Percentiles rank a stretch among this genome's conserved stretches.
These are phyloP conservation scores for Castanospermum australe DNA, from an alignment of 306 rosid species.

Conservation along the genomic window DNA sequence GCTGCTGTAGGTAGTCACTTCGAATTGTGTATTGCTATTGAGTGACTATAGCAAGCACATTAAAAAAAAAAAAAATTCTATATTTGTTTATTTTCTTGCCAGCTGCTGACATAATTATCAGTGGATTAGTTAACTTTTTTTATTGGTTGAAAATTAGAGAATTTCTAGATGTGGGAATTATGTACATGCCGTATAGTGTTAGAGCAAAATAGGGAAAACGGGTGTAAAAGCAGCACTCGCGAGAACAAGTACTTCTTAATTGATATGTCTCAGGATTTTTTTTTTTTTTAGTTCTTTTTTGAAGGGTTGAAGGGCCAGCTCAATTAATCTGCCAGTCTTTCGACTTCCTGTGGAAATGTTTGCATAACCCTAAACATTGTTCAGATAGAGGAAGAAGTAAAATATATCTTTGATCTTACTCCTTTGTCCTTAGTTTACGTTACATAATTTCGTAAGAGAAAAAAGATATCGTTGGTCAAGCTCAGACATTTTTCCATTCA, in stretches of 20 bases:
- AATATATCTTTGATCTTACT: background rate
- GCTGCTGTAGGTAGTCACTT: slow-evolving; percentile 18
- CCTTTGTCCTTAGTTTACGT: background rate
- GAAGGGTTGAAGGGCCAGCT: too few species aligned
- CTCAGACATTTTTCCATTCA: background rate
- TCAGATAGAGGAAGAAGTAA: background rate
- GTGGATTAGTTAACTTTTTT: background rate
- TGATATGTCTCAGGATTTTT: too few species aligned
- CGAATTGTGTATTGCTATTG: slow-evolving; percentile 18
- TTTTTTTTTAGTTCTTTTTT: too few species aligned
- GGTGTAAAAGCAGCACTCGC: too few species aligned
- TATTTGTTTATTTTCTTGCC: slow-evolving; percentile 25
- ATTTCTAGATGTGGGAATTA: background rate
- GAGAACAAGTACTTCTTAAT: too few species aligned
- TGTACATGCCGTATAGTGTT: background rate
- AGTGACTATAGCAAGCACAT: slow-evolving; percentile 13
- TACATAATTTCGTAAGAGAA: background rate
- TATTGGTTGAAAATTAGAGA: slow-evolving; percentile 1
- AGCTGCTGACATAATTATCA: slow-evolving; percentile 4
- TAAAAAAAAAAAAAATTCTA: background rate
- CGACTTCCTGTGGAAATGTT: background rate
- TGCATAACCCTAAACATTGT: background rate
- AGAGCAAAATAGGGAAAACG: background rate
- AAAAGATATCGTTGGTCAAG: background rate
- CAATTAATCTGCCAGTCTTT: too few species aligned